Conservation (phyloP, 768 basidiomycete species). For the Rhodosporidiobolus sp. region DNA sequence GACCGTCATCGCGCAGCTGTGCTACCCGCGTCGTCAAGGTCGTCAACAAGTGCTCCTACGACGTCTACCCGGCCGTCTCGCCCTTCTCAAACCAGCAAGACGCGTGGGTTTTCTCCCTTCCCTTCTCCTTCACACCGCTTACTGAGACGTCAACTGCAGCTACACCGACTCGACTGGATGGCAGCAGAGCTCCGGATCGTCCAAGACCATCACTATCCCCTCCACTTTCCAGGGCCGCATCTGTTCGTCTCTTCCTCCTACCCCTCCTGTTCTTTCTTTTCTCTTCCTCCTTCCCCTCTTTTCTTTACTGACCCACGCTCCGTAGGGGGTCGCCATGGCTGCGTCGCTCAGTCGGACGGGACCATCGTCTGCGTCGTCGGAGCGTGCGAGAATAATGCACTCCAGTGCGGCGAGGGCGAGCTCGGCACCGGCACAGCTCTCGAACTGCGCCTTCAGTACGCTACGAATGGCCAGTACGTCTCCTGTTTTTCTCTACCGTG, state of each 20-base stretch:
- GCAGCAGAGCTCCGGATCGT: background rate
- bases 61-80: constrained; percentile 4
- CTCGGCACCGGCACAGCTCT: background rate
- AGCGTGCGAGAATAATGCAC: background rate
- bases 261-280: no score
- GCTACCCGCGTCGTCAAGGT: constrained; percentile 14
- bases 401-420: constrained; percentile 11
- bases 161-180: background rate
- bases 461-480: constrained; percentile 14
- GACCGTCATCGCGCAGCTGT: background rate
- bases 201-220: background rate
- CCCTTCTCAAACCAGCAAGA: background rate
- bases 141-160: background rate
- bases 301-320: background rate
- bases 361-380: constrained; percentile 13
- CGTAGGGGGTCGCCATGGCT: constrained; percentile 14
- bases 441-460: constrained; percentile 4
- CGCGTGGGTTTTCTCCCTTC: background rate
- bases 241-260: background rate
- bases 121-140: background rate
- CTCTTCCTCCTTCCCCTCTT: accelerated
- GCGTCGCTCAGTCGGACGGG: background rate
- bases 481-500: no score
- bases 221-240: constrained; percentile 11
- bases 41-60: constrained; percentile 15